Conservation (phyloP, 305 asterid genomes). For the Fraxinus xanthoxyloides region DNA sequence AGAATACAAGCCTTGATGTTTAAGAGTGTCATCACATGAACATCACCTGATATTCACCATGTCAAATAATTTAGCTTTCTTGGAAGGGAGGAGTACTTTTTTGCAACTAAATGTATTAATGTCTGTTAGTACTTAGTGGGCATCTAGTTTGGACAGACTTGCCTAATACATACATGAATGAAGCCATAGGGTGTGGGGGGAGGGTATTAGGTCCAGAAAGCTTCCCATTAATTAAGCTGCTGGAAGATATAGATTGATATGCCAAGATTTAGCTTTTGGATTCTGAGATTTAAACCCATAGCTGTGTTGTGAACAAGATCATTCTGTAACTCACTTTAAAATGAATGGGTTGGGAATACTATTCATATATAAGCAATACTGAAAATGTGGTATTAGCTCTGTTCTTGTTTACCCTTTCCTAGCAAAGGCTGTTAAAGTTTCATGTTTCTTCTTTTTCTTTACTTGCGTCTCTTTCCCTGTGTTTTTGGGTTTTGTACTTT, state of each 20-base stretch:
- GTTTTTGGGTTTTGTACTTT: conserved; percentile 17
- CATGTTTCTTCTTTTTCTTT: neutral
- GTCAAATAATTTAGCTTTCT: conserved; percentile 11
- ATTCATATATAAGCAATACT: conserved; percentile 8
- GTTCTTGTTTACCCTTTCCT: conserved; percentile 11
- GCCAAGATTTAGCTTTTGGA: neutral
- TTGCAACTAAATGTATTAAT: neutral
- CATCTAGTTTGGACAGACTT: neutral
- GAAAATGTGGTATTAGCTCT: neutral
- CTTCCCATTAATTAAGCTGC: conserved; percentile 5
- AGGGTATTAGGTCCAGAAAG: neutral
- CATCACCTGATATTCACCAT: neutral
- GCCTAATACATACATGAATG: neutral
- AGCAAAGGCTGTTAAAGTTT: conserved; percentile 7
- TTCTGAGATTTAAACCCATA: neutral
- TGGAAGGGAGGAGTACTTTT: conserved; percentile 10
- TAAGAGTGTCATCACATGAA: neutral
- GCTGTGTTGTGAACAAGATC: neutral
- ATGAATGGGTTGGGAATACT: neutral
- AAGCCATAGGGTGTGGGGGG: neutral
- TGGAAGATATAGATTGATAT: neutral
- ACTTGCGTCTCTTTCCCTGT: neutral
- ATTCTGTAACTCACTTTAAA: conserved; percentile 4
- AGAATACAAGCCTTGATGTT: neutral
- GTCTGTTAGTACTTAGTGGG: neutral